Evolutionary conservation across 2,329 filamentous ascomycete genomes (phyloP).

Genomic region (Cordyceps pruinosa): DNA sequence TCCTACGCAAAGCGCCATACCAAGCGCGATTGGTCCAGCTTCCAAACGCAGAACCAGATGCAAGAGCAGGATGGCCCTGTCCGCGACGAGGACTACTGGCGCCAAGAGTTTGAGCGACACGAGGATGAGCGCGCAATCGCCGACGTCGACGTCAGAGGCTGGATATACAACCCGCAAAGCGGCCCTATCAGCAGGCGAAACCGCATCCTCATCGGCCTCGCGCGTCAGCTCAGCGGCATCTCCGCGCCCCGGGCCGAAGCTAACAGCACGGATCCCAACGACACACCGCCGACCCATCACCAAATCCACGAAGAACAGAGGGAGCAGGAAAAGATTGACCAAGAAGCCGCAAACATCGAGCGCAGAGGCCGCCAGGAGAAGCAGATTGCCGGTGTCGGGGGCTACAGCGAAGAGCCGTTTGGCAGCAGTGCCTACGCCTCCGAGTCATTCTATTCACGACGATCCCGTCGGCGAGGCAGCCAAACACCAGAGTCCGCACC

Average conservation of each 20-base stretch:
- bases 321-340: slow-evolving; percentile 60
- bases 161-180: slow-evolving; percentile 82
- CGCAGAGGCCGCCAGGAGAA: slow-evolving; percentile 64
- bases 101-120: slow-evolving; percentile 67
- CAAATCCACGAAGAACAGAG: slow-evolving; percentile 38
- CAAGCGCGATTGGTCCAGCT: slow-evolving; percentile 36
- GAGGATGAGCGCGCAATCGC: slow-evolving; percentile 81
- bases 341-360: slow-evolving; percentile 71
- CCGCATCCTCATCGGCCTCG: slow-evolving; percentile 76
- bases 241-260: slow-evolving; percentile 53
- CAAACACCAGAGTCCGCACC: slow-evolving; percentile 34
- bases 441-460: slow-evolving; percentile 25
- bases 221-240: slow-evolving; percentile 80
- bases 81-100: slow-evolving; percentile 67
- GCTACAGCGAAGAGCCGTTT: slow-evolving; percentile 62
- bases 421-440: slow-evolving; percentile 32
- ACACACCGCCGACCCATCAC: slow-evolving; percentile 18
- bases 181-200: slow-evolving; percentile 85
- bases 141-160: slow-evolving; percentile 90
- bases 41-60: slow-evolving; percentile 18
- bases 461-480: slow-evolving; percentile 24
- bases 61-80: slow-evolving; percentile 33
- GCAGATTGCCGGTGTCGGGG: slow-evolving; percentile 61
- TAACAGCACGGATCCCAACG: slow-evolving; percentile 17
- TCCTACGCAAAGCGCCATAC: slow-evolving; percentile 78